Conservation (phyloP, 305 asterid species). For the Rubia balearica region DNA sequence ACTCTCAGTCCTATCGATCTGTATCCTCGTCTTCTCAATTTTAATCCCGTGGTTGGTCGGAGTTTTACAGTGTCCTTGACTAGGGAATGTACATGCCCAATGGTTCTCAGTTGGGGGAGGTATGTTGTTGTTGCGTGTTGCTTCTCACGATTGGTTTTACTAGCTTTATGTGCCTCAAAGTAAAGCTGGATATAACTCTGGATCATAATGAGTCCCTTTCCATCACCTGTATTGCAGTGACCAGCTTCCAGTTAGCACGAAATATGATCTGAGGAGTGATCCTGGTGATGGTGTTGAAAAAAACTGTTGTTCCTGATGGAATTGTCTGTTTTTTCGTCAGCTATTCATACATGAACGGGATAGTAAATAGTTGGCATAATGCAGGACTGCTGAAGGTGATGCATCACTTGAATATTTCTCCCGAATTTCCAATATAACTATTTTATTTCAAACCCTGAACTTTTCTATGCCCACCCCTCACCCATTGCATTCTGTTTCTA, state of each 20-base stretch:
- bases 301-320: constrained; percentile 98
- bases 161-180: constrained; percentile 10
- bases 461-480: not conserved
- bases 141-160: constrained; percentile 4
- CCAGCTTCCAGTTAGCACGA: constrained; percentile 98
- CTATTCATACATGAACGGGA: constrained; percentile 98
- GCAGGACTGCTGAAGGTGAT: constrained; percentile 87
- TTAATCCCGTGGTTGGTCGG: constrained; percentile 90
- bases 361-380: constrained; percentile 98
- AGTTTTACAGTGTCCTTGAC: constrained; percentile 97
- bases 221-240: constrained; percentile 44
- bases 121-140: constrained; percentile 16
- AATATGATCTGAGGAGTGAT: constrained; percentile 91
- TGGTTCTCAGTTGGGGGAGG: constrained; percentile 99
- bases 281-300: constrained; percentile 98
- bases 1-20: constrained; percentile 98
- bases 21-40: constrained; percentile 92
- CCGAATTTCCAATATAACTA: not conserved
- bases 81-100: constrained; percentile 97
- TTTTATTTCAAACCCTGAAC: not conserved
- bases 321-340: constrained; percentile 95
- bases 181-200: constrained; percentile 6
- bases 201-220: constrained; percentile 10
- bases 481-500: not conserved
- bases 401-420: not conserved